Evolutionary conservation across 2,329 filamentous ascomycete genomes (phyloP), one percentile per base, ranked within the genome.

Genomic region (Penicillium olsonii): DNA sequence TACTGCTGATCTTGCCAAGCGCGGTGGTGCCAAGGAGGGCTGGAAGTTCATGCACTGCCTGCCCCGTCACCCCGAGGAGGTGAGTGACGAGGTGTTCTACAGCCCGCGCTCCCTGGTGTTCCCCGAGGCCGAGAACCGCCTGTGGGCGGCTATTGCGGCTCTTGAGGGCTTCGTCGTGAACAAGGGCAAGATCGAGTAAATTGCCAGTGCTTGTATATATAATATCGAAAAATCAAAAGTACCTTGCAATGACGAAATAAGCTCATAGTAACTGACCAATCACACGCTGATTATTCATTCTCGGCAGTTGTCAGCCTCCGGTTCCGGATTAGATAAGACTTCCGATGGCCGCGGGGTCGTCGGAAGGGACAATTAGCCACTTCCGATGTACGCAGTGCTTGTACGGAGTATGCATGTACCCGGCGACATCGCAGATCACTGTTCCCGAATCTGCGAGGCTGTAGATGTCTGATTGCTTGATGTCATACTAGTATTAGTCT

Each of bases 1-100:
- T 65, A 96, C 92, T 2, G 82, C 85, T 40, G 88, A 94, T 37
- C 78, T 99, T 59, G 92, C 91, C 2, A 82, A 86, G 71, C 81
- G 85, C 42, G 92, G 91, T 37, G 92, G 90, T 17, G 94, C 94
- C 35, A 95, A 94, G 70, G 79, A 87, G 12, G 82, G 82, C 55
- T 99, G 94, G 94, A 91, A 90, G 72, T 99, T 99, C 70, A 96
- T 99, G 94, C 94, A 99, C 77, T 99, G 94, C 70, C 74, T 99
- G 51, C 94, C 94, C 12, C 83, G 94, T 55, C 92, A 99, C 68
- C 83, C 83, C 0, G 92, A 99, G 71, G 94, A 99, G 75, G 94
- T 99, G 27, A 84, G 82, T 50, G 92, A 99, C 65, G 91, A 94
- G 66, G 92, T 99, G 2, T 97, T 99, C 68, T 96, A 97, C 72